Conservation (phyloP, 208 protist genomes). For the Leishmania mexicana region DNA sequence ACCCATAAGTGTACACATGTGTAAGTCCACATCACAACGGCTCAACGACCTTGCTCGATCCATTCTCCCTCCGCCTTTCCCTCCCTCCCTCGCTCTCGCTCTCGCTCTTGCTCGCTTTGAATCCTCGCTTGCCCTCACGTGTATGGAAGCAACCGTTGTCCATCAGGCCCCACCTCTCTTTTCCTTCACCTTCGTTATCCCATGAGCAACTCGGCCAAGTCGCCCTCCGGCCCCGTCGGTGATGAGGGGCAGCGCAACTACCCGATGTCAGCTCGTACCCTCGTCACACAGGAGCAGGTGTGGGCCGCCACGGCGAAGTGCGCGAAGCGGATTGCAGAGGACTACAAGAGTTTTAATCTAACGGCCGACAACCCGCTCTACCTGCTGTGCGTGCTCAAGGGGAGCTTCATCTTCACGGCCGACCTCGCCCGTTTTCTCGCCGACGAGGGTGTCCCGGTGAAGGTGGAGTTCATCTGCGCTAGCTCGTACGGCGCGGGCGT, state of each 20-base stretch:
- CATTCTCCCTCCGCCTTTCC: background rate
- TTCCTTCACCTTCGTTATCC: conserved; percentile 1
- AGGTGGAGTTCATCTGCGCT: conserved; percentile 91
- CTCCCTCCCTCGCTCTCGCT: background rate
- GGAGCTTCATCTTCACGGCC: conserved; percentile 81
- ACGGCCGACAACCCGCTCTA: conserved; percentile 67
- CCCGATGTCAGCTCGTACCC: conserved; percentile 49
- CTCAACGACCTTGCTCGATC: background rate
- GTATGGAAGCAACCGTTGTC: background rate
- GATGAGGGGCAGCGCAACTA: conserved; percentile 43
- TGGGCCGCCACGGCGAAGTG: conserved; percentile 38
- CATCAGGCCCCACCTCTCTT: background rate
- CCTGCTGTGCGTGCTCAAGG: conserved; percentile 87
- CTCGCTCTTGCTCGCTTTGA: background rate
- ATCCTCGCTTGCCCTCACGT: background rate
- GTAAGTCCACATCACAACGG: background rate
- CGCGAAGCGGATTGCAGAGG: conserved; percentile 70
- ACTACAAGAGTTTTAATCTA: conserved; percentile 61
- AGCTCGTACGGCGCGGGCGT: conserved; percentile 58
- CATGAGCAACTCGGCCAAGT: conserved; percentile 12
- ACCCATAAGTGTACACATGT: background rate
- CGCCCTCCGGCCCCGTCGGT: background rate
- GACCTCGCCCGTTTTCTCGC: conserved; percentile 70
- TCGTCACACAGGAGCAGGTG: conserved; percentile 72
- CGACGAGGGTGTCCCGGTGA: conserved; percentile 69